Percentiles rank a stretch among this genome's conserved stretches.
These are phyloP conservation scores for Aspergillus sp. DNA, from an alignment of 2,329 filamentous ascomycete genomes.

Conservation along the genomic window DNA sequence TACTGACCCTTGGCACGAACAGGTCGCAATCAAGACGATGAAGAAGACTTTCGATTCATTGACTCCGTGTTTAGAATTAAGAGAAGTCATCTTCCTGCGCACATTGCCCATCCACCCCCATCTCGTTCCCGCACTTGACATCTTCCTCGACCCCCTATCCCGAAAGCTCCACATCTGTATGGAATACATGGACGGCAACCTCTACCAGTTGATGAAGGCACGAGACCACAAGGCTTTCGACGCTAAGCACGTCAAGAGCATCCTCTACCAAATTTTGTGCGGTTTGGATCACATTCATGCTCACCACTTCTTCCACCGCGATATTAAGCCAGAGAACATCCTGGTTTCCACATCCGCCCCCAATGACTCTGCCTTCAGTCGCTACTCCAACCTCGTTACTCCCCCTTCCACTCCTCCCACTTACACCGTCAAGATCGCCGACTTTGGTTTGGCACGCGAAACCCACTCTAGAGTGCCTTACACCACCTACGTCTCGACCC, in stretches of 20 bases:
- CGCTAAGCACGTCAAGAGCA: slow-evolving; percentile 88
- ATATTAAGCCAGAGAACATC: slow-evolving; percentile 99
- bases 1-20: slow-evolving; percentile 4
- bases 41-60: slow-evolving; percentile 98
- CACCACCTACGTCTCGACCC: slow-evolving; percentile 95
- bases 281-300: slow-evolving; percentile 96
- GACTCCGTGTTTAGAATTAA: slow-evolving; percentile 78
- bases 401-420: slow-evolving; percentile 88
- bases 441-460: slow-evolving; percentile 95
- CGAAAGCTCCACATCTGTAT: slow-evolving; percentile 97
- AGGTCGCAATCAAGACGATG: slow-evolving; percentile 99
- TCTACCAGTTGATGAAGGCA: slow-evolving; percentile 98
- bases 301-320: slow-evolving; percentile 95
- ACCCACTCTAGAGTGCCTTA: slow-evolving; percentile 95
- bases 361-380: slow-evolving; percentile 81
- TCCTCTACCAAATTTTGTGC: slow-evolving; percentile 92
- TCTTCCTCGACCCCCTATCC: slow-evolving; percentile 92
- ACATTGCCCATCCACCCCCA: slow-evolving; percentile 83
- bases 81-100: slow-evolving; percentile 93
- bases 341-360: slow-evolving; percentile 85
- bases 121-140: slow-evolving; percentile 93
- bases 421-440: slow-evolving; percentile 97
- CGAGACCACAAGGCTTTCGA: slow-evolving; percentile 92
- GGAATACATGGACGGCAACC: slow-evolving; percentile 99
- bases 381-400: slow-evolving; percentile 89